Evolutionary conservation across 1,284 basidiomycete genomes (phyloP), one percentile per base, ranked within the genome.

Genomic region (Lentinula novae-zelandiae): DNA sequence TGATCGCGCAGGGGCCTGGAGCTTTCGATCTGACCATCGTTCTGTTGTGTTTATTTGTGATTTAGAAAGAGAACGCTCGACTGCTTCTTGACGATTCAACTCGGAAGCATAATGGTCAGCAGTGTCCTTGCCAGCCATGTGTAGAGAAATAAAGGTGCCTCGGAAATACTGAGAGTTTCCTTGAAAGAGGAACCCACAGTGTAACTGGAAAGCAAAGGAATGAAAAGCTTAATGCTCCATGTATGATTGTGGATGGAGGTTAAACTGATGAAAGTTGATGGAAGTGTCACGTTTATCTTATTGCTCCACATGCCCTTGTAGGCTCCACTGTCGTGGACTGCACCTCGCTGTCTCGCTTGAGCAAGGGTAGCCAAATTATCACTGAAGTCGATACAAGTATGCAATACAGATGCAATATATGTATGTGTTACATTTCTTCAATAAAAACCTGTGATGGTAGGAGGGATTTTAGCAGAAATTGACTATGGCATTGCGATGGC

Each of bases 31-130:
- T 17, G 83, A 83, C 66, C 81, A 79, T 53, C 86, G 77, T 58
- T 70, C 78, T 60, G 88, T 85, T 73, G 89, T 78, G 69, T 73
- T 77, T 54, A 83, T 81, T 64, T 82, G 76, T 68, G 79, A 77
- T 56, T 83, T 82, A 64, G 80, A 76, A 39, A 82, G 70, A 62
- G 73, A 78, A 51, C 75, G 77, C 52, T 85, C 79, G 66, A 80
- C 85, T 58, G 82, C 71, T 63, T 84, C 79, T 80, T 66, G 44
- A 46, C 73, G 71, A 55, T 68, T 27, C 27, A 3, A 27, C 2
- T 27, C 72, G 51, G 67, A 73, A 64, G 66, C 67, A 63, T 69
- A 49, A 36, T 53, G 22, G 27, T 54, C 58, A 57, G 44, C 62
- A 60, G 40, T 38, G n/a, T 36, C 52, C 54, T 54, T 50, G 57